These are phyloP conservation scores for Claviceps sorghi DNA, from an alignment of 2,329 filamentous ascomycete genomes.

Conservation along the genomic window DNA sequence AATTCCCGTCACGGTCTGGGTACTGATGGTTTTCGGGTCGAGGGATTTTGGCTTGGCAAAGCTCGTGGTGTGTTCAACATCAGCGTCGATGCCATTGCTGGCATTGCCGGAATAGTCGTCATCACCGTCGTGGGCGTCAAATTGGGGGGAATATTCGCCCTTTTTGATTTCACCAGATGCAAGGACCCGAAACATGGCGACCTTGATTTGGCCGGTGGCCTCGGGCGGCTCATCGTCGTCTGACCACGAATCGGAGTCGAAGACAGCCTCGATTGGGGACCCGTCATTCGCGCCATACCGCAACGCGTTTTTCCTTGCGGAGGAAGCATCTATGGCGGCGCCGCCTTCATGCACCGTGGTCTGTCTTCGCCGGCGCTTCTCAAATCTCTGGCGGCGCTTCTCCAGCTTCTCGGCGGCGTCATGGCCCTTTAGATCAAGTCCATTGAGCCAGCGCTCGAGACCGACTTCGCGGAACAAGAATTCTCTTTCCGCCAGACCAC, in stretches of 20 bases:
- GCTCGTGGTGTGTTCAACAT: constrained; percentile 92
- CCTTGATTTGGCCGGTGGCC: constrained; percentile 94
- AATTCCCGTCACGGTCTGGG: constrained; percentile 96
- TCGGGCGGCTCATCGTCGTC: constrained; percentile 81
- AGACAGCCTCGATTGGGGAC: constrained; percentile 55
- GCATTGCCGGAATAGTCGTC: constrained; percentile 47
- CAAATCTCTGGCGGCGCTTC: constrained; percentile 69
- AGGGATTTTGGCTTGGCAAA: constrained; percentile 94
- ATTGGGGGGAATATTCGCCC: constrained; percentile 94
- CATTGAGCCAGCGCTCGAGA: constrained; percentile 90
- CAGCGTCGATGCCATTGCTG: constrained; percentile 52
- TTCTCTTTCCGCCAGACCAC: constrained; percentile 87
- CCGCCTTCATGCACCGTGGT: constrained; percentile 29
- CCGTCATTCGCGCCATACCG: constrained; percentile 67
- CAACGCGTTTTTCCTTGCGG: constrained; percentile 41
- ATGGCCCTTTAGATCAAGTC: constrained; percentile 84
- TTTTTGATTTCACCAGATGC: constrained; percentile 96
- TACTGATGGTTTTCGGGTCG: constrained; percentile 94
- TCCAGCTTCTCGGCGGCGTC: constrained; percentile 83
- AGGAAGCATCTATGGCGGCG: constrained; percentile 20
- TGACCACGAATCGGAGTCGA: constrained; percentile 59
- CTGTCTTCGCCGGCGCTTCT: constrained; percentile 51
- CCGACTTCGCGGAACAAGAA: constrained; percentile 96
- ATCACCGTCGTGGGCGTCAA: constrained; percentile 91
- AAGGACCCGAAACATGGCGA: constrained; percentile 86